phyloP scores from a whole-genome alignment of 345 rosid genomes.

The Hypericum perforatum region DNA sequence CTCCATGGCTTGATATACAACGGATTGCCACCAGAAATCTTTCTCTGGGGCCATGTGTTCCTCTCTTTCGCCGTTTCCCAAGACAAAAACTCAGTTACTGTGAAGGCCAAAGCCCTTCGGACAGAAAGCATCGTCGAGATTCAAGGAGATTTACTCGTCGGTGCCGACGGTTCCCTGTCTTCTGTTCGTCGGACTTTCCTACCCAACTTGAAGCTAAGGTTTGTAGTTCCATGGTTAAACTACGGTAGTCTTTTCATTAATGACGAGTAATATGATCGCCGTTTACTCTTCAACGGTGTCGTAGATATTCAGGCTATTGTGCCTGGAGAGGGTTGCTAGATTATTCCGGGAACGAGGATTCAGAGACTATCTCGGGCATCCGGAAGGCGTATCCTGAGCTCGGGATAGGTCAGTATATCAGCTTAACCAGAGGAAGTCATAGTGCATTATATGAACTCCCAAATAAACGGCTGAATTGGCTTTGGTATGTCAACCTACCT shows the following conservation, averaged over 20 bases:
- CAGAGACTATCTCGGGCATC: slow-evolving; percentile 35
- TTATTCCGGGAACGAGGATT: slow-evolving; percentile 42
- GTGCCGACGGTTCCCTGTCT: slow-evolving; percentile 78
- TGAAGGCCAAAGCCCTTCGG: slow-evolving; percentile 36
- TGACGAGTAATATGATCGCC: not conserved
- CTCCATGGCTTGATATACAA: slow-evolving; percentile 46
- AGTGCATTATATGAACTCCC: slow-evolving; percentile 49
- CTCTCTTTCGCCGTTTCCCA: slow-evolving; percentile 42
- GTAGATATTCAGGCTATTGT: slow-evolving; percentile 74
- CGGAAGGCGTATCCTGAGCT: slow-evolving; percentile 47
- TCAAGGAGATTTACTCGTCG: slow-evolving; percentile 54
- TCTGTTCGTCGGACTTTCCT: slow-evolving; percentile 47
- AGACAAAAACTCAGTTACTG: slow-evolving; percentile 32
- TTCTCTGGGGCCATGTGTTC: slow-evolving; percentile 58
- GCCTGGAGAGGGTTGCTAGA: slow-evolving; percentile 82
- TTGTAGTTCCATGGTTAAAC: slow-evolving; percentile 3
- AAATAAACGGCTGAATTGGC: slow-evolving; percentile 57
- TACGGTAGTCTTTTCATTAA: not conserved
- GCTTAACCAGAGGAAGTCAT: slow-evolving; percentile 39
- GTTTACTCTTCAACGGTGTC: not conserved
- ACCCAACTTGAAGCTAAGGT: slow-evolving; percentile 64
- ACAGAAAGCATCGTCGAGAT: slow-evolving; percentile 40
- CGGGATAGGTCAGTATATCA: slow-evolving; percentile 64
- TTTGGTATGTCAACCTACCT: slow-evolving; percentile 65
- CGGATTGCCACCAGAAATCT: slow-evolving; percentile 35